Conservation (phyloP, 495 filamentous ascomycete genomes). For the Sphaerosporella brunnea region DNA sequence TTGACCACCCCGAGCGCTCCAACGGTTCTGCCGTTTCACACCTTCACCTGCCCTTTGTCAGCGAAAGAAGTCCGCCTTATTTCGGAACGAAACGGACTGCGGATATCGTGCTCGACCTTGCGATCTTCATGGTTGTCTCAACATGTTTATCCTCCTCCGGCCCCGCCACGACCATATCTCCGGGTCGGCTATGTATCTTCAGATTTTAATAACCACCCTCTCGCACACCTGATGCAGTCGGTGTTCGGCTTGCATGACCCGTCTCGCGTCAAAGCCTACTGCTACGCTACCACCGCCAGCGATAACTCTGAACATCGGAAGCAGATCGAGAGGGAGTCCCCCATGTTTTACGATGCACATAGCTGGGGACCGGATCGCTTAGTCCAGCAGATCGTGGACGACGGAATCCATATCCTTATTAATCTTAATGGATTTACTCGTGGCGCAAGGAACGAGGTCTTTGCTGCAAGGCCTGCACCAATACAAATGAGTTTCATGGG, state of each 20-base stretch:
- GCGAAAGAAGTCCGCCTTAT: conserved; percentile 90
- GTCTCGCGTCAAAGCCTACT: conserved; percentile 60
- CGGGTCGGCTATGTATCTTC: conserved; percentile 93
- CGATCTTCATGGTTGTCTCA: conserved; percentile 68
- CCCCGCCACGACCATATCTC: conserved; percentile 63
- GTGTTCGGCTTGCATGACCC: conserved; percentile 85
- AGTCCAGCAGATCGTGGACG: conserved; percentile 77
- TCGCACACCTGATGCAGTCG: conserved; percentile 82
- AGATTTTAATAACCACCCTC: conserved; percentile 96
- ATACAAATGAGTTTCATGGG: conserved; percentile 99
- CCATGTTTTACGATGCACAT: conserved; percentile 78
- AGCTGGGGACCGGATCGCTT: conserved; percentile 70
- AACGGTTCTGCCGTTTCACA: conserved; percentile 96
- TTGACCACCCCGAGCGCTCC: conserved; percentile 76
- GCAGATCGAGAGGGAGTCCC: conserved; percentile 88
- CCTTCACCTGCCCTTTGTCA: conserved; percentile 86
- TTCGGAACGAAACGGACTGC: conserved; percentile 82
- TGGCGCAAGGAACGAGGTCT: conserved; percentile 92
- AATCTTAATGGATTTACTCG: conserved; percentile 97
- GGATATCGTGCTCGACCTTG: conserved; percentile 80
- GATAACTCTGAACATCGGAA: conserved; percentile 81
- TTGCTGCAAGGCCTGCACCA: conserved; percentile 83
- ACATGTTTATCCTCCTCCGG: conserved; percentile 65
- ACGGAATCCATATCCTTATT: conserved; percentile 88
- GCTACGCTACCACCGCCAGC: conserved; percentile 90